Base-by-base conservation (phyloP, 768 basidiomycete genomes). In the Mycena polygramma region DNA sequence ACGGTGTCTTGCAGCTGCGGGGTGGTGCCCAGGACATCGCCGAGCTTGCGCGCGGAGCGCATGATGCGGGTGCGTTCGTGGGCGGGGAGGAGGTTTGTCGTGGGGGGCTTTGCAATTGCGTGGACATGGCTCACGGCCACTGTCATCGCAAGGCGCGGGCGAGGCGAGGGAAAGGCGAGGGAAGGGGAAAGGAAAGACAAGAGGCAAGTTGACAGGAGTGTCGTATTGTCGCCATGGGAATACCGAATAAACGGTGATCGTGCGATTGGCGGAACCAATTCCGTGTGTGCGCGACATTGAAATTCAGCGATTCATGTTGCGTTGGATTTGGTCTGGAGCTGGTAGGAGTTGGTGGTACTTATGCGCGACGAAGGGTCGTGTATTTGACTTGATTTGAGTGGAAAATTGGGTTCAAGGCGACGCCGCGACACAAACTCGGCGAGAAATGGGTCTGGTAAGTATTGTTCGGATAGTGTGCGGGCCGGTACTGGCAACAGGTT, bases 11-110 rank as follows among this genome's bases (percentile, higher is more conserved):
- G n/a, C 45, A 73, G 26, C 14, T 70, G 20, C 20, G 72, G 72
- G 8, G 68, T 57, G 6, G 72, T 64, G 51, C 72, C 72, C 57
- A 67, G 70, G 7, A 73, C 30, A 3, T 61, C 62, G 4, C 65
- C 66, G 2, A 73, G 54, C 37, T 73, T 73, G 59, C 62, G 60
- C 1, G 37, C 45, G 24, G 65, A 68, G 24, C 52, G 69, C 19
- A 68, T 41, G 26, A 73, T 48, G n/a, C 69, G 64, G 15, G 36
- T 54, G 7, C 72, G 65, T 17, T 73, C 68, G 43, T 63, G 51
- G 46, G 15, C 19, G 19, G 9, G 41, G 11, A 73, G 72, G 24
- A 67, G 19, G 45, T 73, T 70, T 2, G 68, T 64, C 19, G 72
- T 73, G 0, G 66, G 65, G 8, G 69, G 72, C 39, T 61, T 59